Base-by-base conservation (phyloP, 768 basidiomycete species). In the Lentinula guzmanii region DNA sequence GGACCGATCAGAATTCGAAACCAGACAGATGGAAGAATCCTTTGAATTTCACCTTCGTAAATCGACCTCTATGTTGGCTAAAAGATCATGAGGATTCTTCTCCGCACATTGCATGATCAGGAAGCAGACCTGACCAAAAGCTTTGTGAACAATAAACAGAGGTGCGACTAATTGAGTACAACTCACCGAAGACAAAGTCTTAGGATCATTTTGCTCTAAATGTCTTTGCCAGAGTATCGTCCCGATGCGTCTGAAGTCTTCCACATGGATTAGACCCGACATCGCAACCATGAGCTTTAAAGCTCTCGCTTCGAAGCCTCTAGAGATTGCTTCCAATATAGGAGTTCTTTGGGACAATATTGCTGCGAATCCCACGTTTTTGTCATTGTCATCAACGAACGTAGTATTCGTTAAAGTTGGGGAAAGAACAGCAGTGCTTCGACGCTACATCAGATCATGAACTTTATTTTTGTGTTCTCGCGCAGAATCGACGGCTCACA, bases 101-200 rank as follows among this genome's bases (percentile, higher is more conserved):
- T 90, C 90, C 0, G 86, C 87, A 64, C 83, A 87, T 70, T 89
- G 86, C 86, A 89, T 90, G 28, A 85, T 62, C 24, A 91, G 72
- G 68, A 86, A 90, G 65, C 82, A 85, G 4, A 83, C 78, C 85
- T 86, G 61, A 33, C 52, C 35, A 13, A 54, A 45, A 5, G 10
- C 28, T 35, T 43, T 6, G 28, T 37, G 8, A 50, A 21, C 11
- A n/a, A 28, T 6, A 5, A 59, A 31, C 35, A 18, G 8, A 18
- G 28, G 28, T 28, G 50, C 4, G 51, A 2, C 52, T 39, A 39
- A 41, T 13, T 11, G 11, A 52, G 11, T 60, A 54, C 16, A 8
- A 71, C 84, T 58, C 61, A 89, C 89, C 34, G 85, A 77, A 61
- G 78, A 75, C 15, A 83, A 74, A 16, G 77, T 68, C 51, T 74